Conservation (phyloP, 176 grass and related monocot species). For the Elymus sibiricus region DNA sequence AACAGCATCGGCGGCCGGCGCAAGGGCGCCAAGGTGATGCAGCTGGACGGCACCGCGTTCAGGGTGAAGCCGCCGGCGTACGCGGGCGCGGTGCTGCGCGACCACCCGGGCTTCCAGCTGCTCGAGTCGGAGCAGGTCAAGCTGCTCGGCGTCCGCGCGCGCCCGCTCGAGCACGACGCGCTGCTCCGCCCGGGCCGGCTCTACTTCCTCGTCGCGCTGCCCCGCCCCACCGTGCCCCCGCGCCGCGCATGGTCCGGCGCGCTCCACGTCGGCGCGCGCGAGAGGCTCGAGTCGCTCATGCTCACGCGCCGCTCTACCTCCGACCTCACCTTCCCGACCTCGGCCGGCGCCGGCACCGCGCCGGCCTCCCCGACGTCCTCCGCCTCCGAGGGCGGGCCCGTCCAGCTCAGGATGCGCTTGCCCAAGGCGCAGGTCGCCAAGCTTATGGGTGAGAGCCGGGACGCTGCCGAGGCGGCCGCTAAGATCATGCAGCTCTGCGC, state of each 20-base stretch:
- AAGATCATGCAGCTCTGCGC: conserved; percentile 88
- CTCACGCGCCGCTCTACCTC: conserved; percentile 85
- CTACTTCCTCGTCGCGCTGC: conserved; percentile 93
- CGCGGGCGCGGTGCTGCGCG: conserved; percentile 50
- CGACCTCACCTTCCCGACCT: conserved; percentile 48
- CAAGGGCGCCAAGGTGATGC: conserved; percentile 89
- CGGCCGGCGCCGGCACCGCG: conserved; percentile 1
- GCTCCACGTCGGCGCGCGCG: conserved; percentile 66
- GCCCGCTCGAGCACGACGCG: conserved; percentile 52
- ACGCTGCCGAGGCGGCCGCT: conserved; percentile 61
- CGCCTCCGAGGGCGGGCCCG: conserved; percentile 35
- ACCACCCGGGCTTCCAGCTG: conserved; percentile 63
- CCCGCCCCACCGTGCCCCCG: conserved; percentile 20
- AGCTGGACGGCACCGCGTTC: conserved; percentile 84
- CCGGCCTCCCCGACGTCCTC: conserved; percentile 23
- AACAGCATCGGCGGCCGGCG: conserved; percentile 75
- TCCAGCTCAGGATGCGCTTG: conserved; percentile 61
- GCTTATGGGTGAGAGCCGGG: conserved; percentile 74
- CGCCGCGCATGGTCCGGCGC: conserved; percentile 76
- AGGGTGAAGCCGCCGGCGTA: conserved; percentile 60
- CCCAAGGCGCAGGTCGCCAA: conserved; percentile 71
- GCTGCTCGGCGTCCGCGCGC: conserved; percentile 56
- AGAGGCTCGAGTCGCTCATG: conserved; percentile 90
- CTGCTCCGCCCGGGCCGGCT: conserved; percentile 53
- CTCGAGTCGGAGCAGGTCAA: conserved; percentile 78